Base-by-base conservation (phyloP, 2,329 filamentous ascomycete genomes). In the Nigrospora osmanthi region DNA sequence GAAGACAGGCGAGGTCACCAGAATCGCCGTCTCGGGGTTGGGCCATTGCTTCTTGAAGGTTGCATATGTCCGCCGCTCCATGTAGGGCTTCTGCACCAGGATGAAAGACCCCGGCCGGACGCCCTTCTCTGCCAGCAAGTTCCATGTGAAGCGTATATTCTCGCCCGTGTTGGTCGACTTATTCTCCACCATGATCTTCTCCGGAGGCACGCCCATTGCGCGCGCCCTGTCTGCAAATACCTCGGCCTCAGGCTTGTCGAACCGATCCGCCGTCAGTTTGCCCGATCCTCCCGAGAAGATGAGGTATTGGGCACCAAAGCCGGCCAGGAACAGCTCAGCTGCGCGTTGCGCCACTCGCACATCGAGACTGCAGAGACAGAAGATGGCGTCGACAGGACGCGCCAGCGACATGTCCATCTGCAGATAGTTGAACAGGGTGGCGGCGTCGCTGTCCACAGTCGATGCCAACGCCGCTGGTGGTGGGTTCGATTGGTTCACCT, bases 11-110 rank as follows among this genome's bases (percentile, higher is more conserved):
- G 65, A 69, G 11, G 69, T 68, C 7, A 73, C 68, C 2, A 55
- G 56, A 33, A 71, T 67, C 5, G 50, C 47, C 1, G 61, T 57
- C 28, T 32, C 44, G 15, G 51, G 44, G 15, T 62, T 63, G 0
- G 68, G 69, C 70, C 70, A 72, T 56, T 72, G 70, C 57, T 65
- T 69, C 47, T 58, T 59, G 47, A 72, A 72, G 0, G 69, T 73
- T 2, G 69, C 69, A 36, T 64, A 71, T 5, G 69, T 70, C 6
- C 70, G 54, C 32, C 69, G 55, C 54, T 72, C 69, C 70, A 72
- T 73, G 47, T 72, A 72, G 19, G 69, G 69, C 54, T 72, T 73
- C 53, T 73, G 70, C 10, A 72, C 69, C 1, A 72, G 57, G 14
- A 72, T 56, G 30, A 72, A 62, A 2, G 58, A 64, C 30, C 53